phyloP scores from a whole-genome alignment of 352 stramenopile species.

The Pythium biforme region DNA sequence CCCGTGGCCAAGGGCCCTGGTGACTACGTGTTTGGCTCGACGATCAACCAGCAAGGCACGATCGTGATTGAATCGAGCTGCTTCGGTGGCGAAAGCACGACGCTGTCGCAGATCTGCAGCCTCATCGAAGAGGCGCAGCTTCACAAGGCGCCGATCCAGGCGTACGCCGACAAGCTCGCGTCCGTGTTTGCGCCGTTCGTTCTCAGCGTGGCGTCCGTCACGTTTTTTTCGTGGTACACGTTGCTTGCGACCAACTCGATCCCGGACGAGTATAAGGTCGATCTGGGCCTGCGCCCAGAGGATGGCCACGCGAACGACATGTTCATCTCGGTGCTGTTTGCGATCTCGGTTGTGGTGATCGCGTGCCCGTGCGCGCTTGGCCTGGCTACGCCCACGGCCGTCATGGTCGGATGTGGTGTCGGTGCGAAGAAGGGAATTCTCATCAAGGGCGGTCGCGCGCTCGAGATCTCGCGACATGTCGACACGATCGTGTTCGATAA shows the following conservation, averaged over 20 bases:
- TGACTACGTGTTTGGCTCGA: slow-evolving; percentile 85
- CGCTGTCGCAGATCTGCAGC: slow-evolving; percentile 73
- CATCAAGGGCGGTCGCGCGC: slow-evolving; percentile 81
- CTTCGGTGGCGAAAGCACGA: slow-evolving; percentile 64
- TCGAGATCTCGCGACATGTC: slow-evolving; percentile 83
- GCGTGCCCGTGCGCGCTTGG: slow-evolving; percentile 82
- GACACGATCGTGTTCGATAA: slow-evolving; percentile 93
- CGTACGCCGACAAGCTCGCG: slow-evolving; percentile 71
- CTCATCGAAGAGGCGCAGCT: slow-evolving; percentile 88
- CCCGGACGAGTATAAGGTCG: slow-evolving; percentile 46
- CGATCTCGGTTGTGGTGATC: slow-evolving; percentile 89
- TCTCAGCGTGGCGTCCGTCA: slow-evolving; percentile 55
- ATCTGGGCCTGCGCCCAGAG: slow-evolving; percentile 47
- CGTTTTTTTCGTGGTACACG: slow-evolving; percentile 59
- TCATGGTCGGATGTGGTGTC: slow-evolving; percentile 88
- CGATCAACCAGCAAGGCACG: slow-evolving; percentile 81
- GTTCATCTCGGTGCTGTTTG: slow-evolving; percentile 78
- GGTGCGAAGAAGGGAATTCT: slow-evolving; percentile 87
- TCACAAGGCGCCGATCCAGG: slow-evolving; percentile 87
- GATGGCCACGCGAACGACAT: slow-evolving; percentile 65
- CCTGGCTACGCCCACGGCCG: slow-evolving; percentile 79
- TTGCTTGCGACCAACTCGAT: slow-evolving; percentile 48
- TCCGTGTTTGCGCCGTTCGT: slow-evolving; percentile 71
- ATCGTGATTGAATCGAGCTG: slow-evolving; percentile 84
- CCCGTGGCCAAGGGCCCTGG: slow-evolving; percentile 76